These are phyloP conservation scores for Pseudopithomyces maydicus DNA, from an alignment of 2,329 filamentous ascomycete genomes.

Conservation along the genomic window DNA sequence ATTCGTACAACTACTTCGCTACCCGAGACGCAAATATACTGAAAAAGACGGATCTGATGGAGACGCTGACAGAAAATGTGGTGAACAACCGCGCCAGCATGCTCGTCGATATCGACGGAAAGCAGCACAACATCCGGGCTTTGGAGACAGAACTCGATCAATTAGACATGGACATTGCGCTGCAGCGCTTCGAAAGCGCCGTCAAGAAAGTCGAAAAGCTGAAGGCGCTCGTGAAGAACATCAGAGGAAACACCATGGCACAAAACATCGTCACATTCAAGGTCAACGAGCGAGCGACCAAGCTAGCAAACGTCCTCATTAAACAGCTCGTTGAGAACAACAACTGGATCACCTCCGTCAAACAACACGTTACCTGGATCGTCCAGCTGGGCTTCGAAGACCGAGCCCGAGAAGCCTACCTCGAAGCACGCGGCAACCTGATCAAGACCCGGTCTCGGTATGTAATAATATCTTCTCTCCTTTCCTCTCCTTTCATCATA, in stretches of 20 bases:
- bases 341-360: conserved; percentile 76
- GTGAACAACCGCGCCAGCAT: conserved; percentile 75
- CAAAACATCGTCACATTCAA: conserved; percentile 94
- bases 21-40: conserved; percentile 76
- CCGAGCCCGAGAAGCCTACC: conserved; percentile 82
- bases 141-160: conserved; percentile 95
- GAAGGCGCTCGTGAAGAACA: conserved; percentile 74
- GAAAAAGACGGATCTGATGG: conserved; percentile 79
- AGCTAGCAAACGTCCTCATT: conserved; percentile 76
- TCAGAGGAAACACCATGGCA: conserved; percentile 84
- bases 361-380: conserved; percentile 82
- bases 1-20: conserved; percentile 85
- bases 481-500: background rate
- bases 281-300: conserved; percentile 80
- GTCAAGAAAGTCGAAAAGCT: conserved; percentile 85
- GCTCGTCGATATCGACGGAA: conserved; percentile 93
- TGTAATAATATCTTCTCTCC: background rate
- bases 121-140: conserved; percentile 94
- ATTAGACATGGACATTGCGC: conserved; percentile 91
- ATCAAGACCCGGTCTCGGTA: conserved; percentile 85
- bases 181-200: conserved; percentile 85
- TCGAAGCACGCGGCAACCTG: conserved; percentile 75
- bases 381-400: conserved; percentile 89
- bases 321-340: conserved; percentile 79
- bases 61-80: conserved; percentile 69